phyloP scores from a whole-genome alignment of 306 rosid genomes.

The Macrotyloma uniflorum region DNA sequence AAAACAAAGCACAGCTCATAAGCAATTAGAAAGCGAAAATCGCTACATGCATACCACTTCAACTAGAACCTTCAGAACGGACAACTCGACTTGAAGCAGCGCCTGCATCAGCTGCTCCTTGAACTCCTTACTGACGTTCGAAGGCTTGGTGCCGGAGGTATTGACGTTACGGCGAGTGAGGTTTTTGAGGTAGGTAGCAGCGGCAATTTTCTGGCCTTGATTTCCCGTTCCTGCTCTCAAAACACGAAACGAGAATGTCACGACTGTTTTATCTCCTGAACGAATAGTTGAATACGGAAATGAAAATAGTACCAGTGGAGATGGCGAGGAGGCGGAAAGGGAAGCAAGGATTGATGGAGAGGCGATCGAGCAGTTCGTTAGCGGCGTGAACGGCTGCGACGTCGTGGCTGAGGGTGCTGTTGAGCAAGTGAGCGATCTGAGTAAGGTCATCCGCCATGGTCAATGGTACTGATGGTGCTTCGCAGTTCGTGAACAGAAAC shows the following conservation, averaged over 20 bases:
- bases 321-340: slow-evolving; percentile 68
- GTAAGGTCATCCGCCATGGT: slow-evolving; percentile 57
- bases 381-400: slow-evolving; percentile 54
- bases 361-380: slow-evolving; percentile 61
- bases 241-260: background rate
- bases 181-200: slow-evolving; percentile 80
- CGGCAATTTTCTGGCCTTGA: slow-evolving; percentile 72
- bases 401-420: slow-evolving; percentile 65
- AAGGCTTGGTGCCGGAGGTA: slow-evolving; percentile 38
- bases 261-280: background rate
- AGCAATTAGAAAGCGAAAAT: background rate
- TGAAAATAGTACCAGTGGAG: slow-evolving; percentile 50
- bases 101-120: slow-evolving; percentile 75
- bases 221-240: slow-evolving; percentile 56
- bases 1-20: background rate
- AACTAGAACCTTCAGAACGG: slow-evolving; percentile 67
- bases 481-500: slow-evolving; percentile 36
- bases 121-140: slow-evolving; percentile 73
- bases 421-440: slow-evolving; percentile 60
- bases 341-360: slow-evolving; percentile 60
- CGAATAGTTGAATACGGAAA: background rate
- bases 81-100: slow-evolving; percentile 65
- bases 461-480: background rate
- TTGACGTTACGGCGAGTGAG: slow-evolving; percentile 65
- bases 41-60: slow-evolving; percentile 60